Conservation (phyloP, 345 rosid genomes). For the Eucalyptus urophylla region DNA sequence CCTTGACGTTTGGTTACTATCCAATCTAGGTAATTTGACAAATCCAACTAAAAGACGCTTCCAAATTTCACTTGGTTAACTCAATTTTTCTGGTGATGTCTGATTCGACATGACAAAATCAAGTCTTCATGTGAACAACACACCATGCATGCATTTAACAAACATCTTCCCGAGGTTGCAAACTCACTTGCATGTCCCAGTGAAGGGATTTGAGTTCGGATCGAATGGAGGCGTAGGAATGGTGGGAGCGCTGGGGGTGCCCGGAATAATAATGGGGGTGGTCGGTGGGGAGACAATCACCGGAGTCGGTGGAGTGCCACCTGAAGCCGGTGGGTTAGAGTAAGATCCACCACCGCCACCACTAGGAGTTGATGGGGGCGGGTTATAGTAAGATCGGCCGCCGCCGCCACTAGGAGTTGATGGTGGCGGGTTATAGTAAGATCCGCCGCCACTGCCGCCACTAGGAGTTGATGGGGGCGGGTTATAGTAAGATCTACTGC, state of each 20-base stretch:
- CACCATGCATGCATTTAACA: background rate
- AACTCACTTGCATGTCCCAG: constrained; percentile 87
- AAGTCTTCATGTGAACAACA: background rate
- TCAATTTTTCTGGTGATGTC: background rate
- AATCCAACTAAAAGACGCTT: background rate
- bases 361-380: constrained; percentile 23
- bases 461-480: constrained; percentile 22
- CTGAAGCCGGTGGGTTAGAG: constrained; percentile 28
- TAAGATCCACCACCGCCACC: constrained; percentile 29
- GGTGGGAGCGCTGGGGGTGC: constrained; percentile 49
- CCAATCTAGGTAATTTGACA: background rate
- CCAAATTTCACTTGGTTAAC: background rate
- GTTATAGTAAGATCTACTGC: constrained; percentile 3
- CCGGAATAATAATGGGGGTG: background rate
- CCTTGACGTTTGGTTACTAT: background rate
- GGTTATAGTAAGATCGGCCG: constrained; percentile 5
- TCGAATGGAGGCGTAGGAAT: constrained; percentile 23
- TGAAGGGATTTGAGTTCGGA: constrained; percentile 38
- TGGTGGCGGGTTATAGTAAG: constrained; percentile 6
- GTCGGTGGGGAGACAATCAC: constrained; percentile 21
- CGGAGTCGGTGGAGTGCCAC: constrained; percentile 37
- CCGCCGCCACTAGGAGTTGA: constrained; percentile 37
- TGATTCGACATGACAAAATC: background rate
- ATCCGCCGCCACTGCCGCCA: constrained; percentile 33
- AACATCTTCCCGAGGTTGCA: background rate